Base-by-base conservation (phyloP, 225 moss, liverwort and hornwort genomes). In the Physcomitrium patens region DNA sequence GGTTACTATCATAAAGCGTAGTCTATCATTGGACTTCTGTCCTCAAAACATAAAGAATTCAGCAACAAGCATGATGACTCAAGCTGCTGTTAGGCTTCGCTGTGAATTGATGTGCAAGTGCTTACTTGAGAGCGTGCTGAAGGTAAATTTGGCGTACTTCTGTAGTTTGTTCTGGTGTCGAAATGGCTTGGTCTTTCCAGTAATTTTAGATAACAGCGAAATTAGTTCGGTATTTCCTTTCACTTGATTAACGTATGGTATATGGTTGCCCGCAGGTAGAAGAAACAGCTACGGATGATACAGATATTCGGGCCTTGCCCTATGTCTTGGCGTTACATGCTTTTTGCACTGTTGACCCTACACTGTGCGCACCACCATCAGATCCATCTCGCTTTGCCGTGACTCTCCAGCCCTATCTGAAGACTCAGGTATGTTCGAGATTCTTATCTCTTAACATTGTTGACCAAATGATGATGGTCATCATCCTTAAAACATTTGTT, bases 51-150 rank as follows among this genome's bases (percentile, higher is more conserved):
- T 81, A 5, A 97, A 93, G 82, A 97, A 75, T 79, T 83, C 94
- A 55, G 83, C 97, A 19, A 81, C 93, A 71, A 90, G 83, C 60
- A 70, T 91, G 77, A 86, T 87, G 56, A 93, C 85, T 44, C 90
- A 86, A 91, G 91, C 86, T 68, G 91, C 93, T 80, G 93, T 97
- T 26, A 88, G 93, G 69, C 87, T 85, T 78, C 90, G 94, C 48
- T 97, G 97, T 77, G 94, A 97, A 76, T 70, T 97, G 68, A 94
- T 97, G 97, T 97, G 97, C 85, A 97, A 93, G 75, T 97, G 87
- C 71, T 85, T 97, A 57, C 84, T 94, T 18, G 97, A 97, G 76
- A 97, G 93, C 76, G 91, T 97, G 44, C 80, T 97, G 16, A 97
- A 97, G 92, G 97, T 90, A 76, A 70, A 3, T 69, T 23, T 24